Evolutionary conservation across 257 asterid species (phyloP).

Genomic region (Handroanthus guayacan): DNA sequence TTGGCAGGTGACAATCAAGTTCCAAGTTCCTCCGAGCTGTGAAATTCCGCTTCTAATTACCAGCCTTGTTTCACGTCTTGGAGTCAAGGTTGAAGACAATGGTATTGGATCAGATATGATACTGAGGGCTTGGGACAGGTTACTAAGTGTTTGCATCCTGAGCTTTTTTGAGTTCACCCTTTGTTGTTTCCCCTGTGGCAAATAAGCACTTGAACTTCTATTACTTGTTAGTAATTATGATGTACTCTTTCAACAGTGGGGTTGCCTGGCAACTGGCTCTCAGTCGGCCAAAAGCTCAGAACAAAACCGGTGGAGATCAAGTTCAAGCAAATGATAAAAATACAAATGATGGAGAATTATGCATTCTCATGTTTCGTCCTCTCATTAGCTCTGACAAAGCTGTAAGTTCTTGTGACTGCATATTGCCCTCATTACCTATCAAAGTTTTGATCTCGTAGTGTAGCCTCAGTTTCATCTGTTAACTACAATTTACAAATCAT

Average conservation of each 20-base stretch:
- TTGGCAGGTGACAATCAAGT: slow-evolving; percentile 78
- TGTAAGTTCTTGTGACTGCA: slow-evolving; percentile 57
- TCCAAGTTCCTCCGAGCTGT: slow-evolving; percentile 87
- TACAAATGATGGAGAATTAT: slow-evolving; percentile 60
- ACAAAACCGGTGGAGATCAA: slow-evolving; percentile 48
- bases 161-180: neutral
- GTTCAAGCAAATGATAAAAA: slow-evolving; percentile 46
- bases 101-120: slow-evolving; percentile 80
- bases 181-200: slow-evolving; percentile 2
- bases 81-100: slow-evolving; percentile 64
- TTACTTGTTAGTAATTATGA: slow-evolving; percentile 34
- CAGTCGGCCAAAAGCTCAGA: slow-evolving; percentile 59
- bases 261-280: slow-evolving; percentile 95
- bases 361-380: slow-evolving; percentile 87
- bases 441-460: slow-evolving; percentile 16
- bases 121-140: slow-evolving; percentile 96
- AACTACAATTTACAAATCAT: neutral
- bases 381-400: slow-evolving; percentile 81
- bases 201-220: slow-evolving; percentile 1
- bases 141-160: slow-evolving; percentile 32
- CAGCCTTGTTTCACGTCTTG: slow-evolving; percentile 81
- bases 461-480: neutral
- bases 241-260: slow-evolving; percentile 64
- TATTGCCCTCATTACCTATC: slow-evolving; percentile 5
- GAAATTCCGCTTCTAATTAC: slow-evolving; percentile 85